Percentiles rank a stretch among this genome's conserved stretches.
phyloP scores from a whole-genome alignment of 495 filamentous ascomycete species.

The Trichocladium uniseriatum region DNA sequence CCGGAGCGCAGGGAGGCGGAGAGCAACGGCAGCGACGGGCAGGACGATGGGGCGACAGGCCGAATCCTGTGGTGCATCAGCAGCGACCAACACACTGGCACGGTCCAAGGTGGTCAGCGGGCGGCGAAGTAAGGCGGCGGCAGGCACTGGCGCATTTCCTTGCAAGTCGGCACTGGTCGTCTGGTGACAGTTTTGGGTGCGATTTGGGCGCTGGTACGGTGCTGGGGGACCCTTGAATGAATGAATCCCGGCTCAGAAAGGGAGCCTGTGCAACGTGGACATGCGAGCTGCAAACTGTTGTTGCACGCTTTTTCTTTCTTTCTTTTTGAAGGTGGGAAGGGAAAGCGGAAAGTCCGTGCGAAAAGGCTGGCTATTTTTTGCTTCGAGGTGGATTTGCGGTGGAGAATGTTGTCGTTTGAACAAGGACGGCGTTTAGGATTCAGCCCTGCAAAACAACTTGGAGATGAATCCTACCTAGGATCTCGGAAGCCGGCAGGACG shows the following conservation, averaged over 20 bases:
- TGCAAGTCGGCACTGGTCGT: neutral
- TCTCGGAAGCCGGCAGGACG: no score
- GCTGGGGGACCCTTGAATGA: slow-evolving; percentile 2
- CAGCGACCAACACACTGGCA: neutral
- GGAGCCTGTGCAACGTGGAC: slow-evolving; percentile 1
- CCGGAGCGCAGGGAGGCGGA: neutral
- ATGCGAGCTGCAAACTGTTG: neutral
- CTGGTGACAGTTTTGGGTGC: neutral
- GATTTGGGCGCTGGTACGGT: neutral
- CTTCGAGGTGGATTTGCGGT: neutral
- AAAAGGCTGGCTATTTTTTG: neutral
- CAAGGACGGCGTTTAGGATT: no score
- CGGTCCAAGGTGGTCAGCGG: neutral
- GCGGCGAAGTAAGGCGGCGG: slow-evolving; percentile 6
- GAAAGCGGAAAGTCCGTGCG: neutral
- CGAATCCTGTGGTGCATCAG: slow-evolving; percentile 2
- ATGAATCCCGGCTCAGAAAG: neutral
- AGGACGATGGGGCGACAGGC: neutral
- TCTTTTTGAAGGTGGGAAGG: neutral
- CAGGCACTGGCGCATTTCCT: neutral
- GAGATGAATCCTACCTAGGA: no score
- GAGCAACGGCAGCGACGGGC: neutral
- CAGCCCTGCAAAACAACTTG: neutral
- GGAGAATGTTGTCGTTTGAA: neutral
- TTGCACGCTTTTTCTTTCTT: slow-evolving; percentile 1